phyloP scores from a whole-genome alignment of 2,329 filamentous ascomycete genomes.

The Clathrospora elynae region DNA sequence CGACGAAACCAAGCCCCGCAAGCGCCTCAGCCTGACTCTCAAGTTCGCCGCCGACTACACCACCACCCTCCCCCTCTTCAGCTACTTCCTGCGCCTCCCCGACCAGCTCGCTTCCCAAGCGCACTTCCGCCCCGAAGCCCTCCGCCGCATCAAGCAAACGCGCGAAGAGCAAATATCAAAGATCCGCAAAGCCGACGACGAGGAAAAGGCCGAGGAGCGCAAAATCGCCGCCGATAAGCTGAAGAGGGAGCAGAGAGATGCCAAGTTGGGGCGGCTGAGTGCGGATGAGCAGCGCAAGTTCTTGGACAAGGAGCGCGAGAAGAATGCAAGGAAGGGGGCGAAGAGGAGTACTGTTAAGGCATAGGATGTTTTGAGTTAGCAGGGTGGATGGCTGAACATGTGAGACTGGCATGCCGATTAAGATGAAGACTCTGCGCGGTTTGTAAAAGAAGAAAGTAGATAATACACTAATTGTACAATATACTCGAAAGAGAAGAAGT shows the following conservation, averaged over 20 bases:
- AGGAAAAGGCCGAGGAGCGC: constrained; percentile 67
- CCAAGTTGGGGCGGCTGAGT: constrained; percentile 74
- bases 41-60: constrained; percentile 65
- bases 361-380: constrained; percentile 10
- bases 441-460: no score
- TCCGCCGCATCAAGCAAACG: constrained; percentile 78
- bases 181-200: constrained; percentile 79
- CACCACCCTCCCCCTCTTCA: constrained; percentile 76
- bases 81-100: constrained; percentile 80
- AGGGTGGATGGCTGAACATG: neutral
- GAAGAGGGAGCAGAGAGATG: constrained; percentile 76
- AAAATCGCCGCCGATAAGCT: constrained; percentile 62
- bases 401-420: no score
- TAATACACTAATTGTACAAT: no score
- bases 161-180: constrained; percentile 81
- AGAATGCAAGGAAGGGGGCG: constrained; percentile 71
- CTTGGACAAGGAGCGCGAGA: constrained; percentile 84
- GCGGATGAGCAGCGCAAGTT: constrained; percentile 60
- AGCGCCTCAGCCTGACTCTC: constrained; percentile 79
- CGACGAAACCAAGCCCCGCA: constrained; percentile 81
- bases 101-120: constrained; percentile 76
- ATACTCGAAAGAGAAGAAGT: no score
- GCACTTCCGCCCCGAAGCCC: constrained; percentile 86
- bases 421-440: no score
- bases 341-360: constrained; percentile 66